These are phyloP conservation scores for Cladophialophora bantiana DNA, from an alignment of 2,329 filamentous ascomycete genomes.

Conservation along the genomic window DNA sequence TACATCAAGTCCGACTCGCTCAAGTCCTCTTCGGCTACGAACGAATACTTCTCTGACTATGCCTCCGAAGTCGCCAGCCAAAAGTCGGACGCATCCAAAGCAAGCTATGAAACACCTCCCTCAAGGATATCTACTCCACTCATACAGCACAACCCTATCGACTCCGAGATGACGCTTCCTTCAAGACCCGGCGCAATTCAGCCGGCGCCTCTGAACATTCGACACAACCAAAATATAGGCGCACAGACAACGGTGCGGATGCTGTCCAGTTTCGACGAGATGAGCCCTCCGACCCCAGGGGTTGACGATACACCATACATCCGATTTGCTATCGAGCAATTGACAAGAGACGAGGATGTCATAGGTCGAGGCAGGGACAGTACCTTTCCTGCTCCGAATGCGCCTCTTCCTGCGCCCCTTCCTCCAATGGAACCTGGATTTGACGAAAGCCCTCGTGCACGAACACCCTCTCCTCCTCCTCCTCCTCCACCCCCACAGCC, in stretches of 20 bases:
- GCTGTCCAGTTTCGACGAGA: slow-evolving; percentile 43
- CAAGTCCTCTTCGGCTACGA: slow-evolving; percentile 57
- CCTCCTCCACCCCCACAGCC: slow-evolving; percentile 26
- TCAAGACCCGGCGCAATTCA: slow-evolving; percentile 31
- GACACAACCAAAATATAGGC: slow-evolving; percentile 36
- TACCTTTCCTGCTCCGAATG: slow-evolving; percentile 43
- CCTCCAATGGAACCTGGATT: slow-evolving; percentile 7
- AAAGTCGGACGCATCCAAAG: slow-evolving; percentile 46
- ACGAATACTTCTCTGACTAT: slow-evolving; percentile 57
- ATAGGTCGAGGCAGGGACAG: slow-evolving; percentile 61
- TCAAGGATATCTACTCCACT: slow-evolving; percentile 44
- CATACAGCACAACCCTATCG: slow-evolving; percentile 26
- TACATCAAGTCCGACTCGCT: slow-evolving; percentile 52
- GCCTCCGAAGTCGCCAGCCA: slow-evolving; percentile 49
- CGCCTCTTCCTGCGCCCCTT: slow-evolving; percentile 8
- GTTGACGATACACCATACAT: slow-evolving; percentile 88
- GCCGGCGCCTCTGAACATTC: slow-evolving; percentile 37
- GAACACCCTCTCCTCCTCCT: slow-evolving; percentile 31
- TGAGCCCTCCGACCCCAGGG: slow-evolving; percentile 69
- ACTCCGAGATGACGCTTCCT: slow-evolving; percentile 41
- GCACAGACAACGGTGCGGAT: slow-evolving; percentile 41
- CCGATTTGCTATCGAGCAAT: slow-evolving; percentile 84
- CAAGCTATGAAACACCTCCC: slow-evolving; percentile 55
- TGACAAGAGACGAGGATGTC: slow-evolving; percentile 76
- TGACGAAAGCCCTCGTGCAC: slow-evolving; percentile 6